Percentiles rank a stretch among this genome's conserved stretches.
These are phyloP conservation scores for Ceriops tagal DNA, from an alignment of 345 rosid genomes.

Conservation along the genomic window DNA sequence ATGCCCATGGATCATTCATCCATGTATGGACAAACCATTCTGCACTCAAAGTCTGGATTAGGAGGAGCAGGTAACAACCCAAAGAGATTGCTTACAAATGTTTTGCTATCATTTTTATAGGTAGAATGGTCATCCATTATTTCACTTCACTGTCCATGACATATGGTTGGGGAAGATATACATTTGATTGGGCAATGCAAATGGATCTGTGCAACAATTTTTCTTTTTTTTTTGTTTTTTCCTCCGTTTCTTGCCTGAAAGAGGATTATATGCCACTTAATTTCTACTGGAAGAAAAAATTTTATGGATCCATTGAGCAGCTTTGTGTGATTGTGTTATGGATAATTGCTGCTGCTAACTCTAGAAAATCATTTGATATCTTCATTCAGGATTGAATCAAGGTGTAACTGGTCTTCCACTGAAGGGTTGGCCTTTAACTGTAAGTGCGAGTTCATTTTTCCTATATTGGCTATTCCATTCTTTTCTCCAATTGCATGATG, in stretches of 20 bases:
- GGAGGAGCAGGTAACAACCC: slow-evolving; percentile 42
- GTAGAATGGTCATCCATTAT: neutral
- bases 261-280: neutral
- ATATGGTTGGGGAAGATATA: neutral
- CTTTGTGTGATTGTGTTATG: neutral
- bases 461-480: neutral
- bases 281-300: neutral
- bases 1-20: slow-evolving; percentile 51
- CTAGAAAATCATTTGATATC: neutral
- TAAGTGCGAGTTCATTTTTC: slow-evolving; percentile 29
- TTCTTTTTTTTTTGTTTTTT: neutral
- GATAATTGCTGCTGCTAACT: neutral
- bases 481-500: slow-evolving; percentile 4
- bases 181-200: neutral
- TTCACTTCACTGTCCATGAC: no score
- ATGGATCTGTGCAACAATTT: neutral
- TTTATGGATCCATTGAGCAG: neutral
- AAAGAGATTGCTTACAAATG: slow-evolving; percentile 7
- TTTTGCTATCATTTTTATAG: neutral
- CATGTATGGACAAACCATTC: slow-evolving; percentile 53
- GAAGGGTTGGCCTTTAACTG: slow-evolving; percentile 70
- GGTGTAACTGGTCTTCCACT: slow-evolving; percentile 55
- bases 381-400: slow-evolving; percentile 43
- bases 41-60: slow-evolving; percentile 53
- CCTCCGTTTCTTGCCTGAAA: neutral